Evolutionary conservation across 192 early-diverging fungal genomes (phyloP).

Genomic region (Podila epicladia): DNA sequence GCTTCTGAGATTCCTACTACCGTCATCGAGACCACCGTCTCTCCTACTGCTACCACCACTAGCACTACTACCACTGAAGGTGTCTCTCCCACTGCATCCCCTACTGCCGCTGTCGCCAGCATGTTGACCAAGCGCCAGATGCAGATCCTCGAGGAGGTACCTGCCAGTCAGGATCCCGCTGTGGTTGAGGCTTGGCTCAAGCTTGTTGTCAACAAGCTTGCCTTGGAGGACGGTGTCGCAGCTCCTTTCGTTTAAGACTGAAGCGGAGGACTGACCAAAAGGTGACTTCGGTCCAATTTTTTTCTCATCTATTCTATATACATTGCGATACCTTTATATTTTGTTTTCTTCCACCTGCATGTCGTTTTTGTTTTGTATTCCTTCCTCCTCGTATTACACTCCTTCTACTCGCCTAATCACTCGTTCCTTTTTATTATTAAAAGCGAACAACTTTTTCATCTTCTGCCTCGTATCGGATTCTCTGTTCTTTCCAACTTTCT

Average conservation of each 20-base stretch:
- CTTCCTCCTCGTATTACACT: background rate
- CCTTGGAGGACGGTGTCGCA: slow-evolving; percentile 14
- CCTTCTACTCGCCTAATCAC: background rate
- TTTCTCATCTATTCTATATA: background rate
- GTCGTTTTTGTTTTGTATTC: slow-evolving; percentile 10
- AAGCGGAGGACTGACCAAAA: slow-evolving; percentile 4
- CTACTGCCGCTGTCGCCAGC: slow-evolving; percentile 2
- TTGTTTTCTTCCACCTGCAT: background rate
- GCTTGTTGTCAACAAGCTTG: slow-evolving; percentile 27
- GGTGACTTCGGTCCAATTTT: background rate
- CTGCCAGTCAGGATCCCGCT: slow-evolving; percentile 6
- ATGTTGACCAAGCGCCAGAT: slow-evolving; percentile 34
- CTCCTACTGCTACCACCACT: background rate
- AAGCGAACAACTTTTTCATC: too few relatives aligned
- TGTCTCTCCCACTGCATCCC: background rate
- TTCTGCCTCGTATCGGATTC: background rate
- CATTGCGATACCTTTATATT: background rate
- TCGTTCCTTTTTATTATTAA: slow-evolving; percentile 6
- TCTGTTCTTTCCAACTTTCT: background rate
- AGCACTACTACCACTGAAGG: background rate
- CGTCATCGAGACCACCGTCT: background rate
- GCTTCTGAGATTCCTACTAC: background rate
- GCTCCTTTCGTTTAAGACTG: slow-evolving; percentile 12
- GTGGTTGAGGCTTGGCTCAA: slow-evolving; percentile 40
- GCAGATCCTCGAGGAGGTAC: slow-evolving; percentile 1